Conservation (phyloP, 495 filamentous ascomycete genomes). For the Talaromyces borbonicus region DNA sequence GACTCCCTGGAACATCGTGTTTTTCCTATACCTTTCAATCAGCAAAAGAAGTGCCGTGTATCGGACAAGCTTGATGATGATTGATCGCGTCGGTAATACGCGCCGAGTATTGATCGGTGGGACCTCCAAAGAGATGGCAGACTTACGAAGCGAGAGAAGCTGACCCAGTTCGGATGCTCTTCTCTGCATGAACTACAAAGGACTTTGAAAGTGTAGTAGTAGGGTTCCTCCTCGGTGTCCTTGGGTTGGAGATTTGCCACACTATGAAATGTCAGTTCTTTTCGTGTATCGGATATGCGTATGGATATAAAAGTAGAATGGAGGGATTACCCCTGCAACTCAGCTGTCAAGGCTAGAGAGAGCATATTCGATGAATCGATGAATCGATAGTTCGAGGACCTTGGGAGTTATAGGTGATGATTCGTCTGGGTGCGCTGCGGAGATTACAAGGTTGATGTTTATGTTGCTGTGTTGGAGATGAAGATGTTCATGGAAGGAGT, state of each 20-base stretch:
- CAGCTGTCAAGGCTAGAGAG: constrained; percentile 67
- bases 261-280: constrained; percentile 33
- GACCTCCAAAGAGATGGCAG: too few species aligned
- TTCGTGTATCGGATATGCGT: neutral
- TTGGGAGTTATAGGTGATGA: neutral
- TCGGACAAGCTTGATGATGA: neutral
- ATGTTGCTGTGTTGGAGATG: neutral
- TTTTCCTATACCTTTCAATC: constrained; percentile 54
- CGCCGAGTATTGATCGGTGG: neutral
- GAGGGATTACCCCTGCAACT: constrained; percentile 58
- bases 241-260: constrained; percentile 80
- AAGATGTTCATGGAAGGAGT: neutral
- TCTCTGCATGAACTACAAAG: constrained; percentile 94
- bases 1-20: constrained; percentile 79
- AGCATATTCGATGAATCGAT: constrained; percentile 48
- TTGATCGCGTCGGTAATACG: neutral
- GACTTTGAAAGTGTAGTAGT: constrained; percentile 94
- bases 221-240: constrained; percentile 70
- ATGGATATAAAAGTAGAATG: neutral
- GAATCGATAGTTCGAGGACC: neutral
- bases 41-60: too few species aligned
- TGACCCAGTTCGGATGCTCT: constrained; percentile 77
- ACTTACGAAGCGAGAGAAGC: constrained; percentile 80
- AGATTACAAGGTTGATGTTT: neutral
- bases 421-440: too few species aligned